phyloP scores from a whole-genome alignment of 2,329 filamentous ascomycete genomes.

The Escovopsis sp. region DNA sequence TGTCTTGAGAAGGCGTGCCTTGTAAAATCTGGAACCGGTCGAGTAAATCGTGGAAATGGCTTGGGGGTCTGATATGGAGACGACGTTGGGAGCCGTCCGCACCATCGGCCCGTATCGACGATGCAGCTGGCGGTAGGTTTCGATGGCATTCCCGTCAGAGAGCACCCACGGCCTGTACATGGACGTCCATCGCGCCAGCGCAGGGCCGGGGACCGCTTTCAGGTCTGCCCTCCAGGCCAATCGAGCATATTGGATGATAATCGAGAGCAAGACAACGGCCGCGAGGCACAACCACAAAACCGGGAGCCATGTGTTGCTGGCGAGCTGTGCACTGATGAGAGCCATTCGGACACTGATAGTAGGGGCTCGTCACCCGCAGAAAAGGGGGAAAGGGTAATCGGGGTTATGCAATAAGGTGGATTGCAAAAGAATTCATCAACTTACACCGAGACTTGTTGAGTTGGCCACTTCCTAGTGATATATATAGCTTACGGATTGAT shows the following conservation, averaged over 20 bases:
- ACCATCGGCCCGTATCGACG: constrained; percentile 59
- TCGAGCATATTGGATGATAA: background rate
- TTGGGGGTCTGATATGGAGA: constrained; percentile 61
- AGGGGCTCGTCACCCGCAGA: no score
- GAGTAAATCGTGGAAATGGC: constrained; percentile 68
- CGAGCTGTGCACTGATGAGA: no score
- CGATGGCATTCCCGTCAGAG: constrained; percentile 38
- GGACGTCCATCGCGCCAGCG: background rate
- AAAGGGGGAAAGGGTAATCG: no score
- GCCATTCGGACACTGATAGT: no score
- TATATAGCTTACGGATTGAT: no score
- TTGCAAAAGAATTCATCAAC: no score
- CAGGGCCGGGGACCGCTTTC: background rate
- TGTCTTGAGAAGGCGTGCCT: constrained; percentile 33
- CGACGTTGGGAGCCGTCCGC: constrained; percentile 55
- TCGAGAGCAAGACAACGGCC: background rate
- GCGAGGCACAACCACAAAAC: background rate
- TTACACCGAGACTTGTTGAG: no score
- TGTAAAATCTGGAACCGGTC: constrained; percentile 65
- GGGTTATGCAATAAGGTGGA: no score
- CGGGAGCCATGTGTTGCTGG: no score
- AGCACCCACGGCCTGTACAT: background rate
- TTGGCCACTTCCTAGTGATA: no score
- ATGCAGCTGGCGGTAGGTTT: constrained; percentile 34
- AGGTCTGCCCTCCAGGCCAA: background rate